These are phyloP conservation scores for Pisolithus marmoratus DNA, from an alignment of 768 basidiomycete genomes.

Conservation along the genomic window DNA sequence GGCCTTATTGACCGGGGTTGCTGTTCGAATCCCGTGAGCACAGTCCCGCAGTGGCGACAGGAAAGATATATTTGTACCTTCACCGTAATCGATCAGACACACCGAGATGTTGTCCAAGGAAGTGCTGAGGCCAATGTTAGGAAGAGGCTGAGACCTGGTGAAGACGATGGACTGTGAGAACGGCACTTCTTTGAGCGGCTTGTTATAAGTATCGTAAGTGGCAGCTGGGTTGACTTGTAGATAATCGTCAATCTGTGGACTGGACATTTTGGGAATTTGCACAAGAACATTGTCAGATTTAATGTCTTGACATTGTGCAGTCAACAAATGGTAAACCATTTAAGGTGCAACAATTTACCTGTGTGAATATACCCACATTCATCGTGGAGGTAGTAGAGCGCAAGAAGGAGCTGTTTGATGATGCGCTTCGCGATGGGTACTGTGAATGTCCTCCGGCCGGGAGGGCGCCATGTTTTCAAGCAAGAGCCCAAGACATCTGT, in stretches of 20 bases:
- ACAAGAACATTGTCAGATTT: slow-evolving; percentile 18
- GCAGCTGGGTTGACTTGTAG: neutral
- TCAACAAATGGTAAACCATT: neutral
- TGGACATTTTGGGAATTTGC: neutral
- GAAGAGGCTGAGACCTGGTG: slow-evolving; percentile 22
- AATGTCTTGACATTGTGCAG: slow-evolving; percentile 11
- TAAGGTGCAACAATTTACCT: slow-evolving; percentile 4
- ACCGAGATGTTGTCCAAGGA: slow-evolving; percentile 12
- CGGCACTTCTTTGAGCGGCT: slow-evolving; percentile 6
- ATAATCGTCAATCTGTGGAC: too few relatives aligned
- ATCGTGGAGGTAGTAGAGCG: slow-evolving; percentile 25
- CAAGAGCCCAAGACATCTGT: too few relatives aligned
- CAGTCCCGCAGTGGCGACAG: neutral
- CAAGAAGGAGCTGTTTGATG: slow-evolving; percentile 23
- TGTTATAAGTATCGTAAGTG: neutral
- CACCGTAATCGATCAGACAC: slow-evolving; percentile 17
- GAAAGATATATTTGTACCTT: slow-evolving; percentile 5
- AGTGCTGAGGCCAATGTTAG: slow-evolving; percentile 8
- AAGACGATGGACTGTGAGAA: slow-evolving; percentile 20
- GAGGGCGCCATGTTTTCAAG: too few relatives aligned
- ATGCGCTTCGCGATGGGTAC: slow-evolving; percentile 9
- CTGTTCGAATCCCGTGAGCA: neutral
- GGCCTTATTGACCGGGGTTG: neutral
- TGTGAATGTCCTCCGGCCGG: too few relatives aligned
- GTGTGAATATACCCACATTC: slow-evolving; percentile 16